phyloP scores from a whole-genome alignment of 768 basidiomycete genomes.

The Hebeloma cylindrosporum region DNA sequence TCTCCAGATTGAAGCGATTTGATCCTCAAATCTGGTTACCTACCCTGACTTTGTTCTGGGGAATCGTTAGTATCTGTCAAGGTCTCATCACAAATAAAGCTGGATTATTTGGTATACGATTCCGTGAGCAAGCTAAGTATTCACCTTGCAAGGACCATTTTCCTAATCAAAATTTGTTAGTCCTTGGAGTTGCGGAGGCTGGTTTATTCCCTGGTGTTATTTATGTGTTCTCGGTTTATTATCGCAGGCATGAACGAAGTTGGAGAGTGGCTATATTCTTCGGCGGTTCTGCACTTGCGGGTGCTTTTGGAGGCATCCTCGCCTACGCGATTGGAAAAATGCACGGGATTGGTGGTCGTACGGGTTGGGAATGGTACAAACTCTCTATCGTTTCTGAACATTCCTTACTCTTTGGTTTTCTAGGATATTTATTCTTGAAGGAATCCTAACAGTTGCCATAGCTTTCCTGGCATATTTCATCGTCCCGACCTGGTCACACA shows the following conservation, averaged over 20 bases:
- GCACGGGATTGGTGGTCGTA: conserved; percentile 58
- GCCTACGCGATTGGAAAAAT: conserved; percentile 61
- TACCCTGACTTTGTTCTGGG: conserved; percentile 58
- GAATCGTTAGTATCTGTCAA: conserved; percentile 52
- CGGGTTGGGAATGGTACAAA: conserved; percentile 58
- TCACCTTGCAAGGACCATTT: background rate
- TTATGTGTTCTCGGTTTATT: conserved; percentile 60
- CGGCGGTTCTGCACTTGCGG: conserved; percentile 59
- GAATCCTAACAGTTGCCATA: conserved; percentile 48
- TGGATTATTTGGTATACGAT: conserved; percentile 54
- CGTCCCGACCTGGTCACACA: conserved; percentile 59
- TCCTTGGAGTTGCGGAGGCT: conserved; percentile 59
- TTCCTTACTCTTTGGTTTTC: background rate
- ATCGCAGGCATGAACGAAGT: conserved; percentile 57
- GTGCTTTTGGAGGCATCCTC: conserved; percentile 64
- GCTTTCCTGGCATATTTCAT: conserved; percentile 51
- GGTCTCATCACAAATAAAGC: conserved; percentile 55
- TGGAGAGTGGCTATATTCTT: conserved; percentile 65
- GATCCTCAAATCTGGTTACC: conserved; percentile 63
- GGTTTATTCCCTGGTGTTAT: conserved; percentile 60
- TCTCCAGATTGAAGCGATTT: conserved; percentile 52
- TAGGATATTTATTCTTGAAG: conserved; percentile 63
- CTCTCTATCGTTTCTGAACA: background rate
- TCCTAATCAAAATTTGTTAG: conserved; percentile 27
- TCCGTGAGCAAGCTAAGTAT: conserved; percentile 36